phyloP scores from a whole-genome alignment of 768 basidiomycete species.

The Leccinellum luteum region DNA sequence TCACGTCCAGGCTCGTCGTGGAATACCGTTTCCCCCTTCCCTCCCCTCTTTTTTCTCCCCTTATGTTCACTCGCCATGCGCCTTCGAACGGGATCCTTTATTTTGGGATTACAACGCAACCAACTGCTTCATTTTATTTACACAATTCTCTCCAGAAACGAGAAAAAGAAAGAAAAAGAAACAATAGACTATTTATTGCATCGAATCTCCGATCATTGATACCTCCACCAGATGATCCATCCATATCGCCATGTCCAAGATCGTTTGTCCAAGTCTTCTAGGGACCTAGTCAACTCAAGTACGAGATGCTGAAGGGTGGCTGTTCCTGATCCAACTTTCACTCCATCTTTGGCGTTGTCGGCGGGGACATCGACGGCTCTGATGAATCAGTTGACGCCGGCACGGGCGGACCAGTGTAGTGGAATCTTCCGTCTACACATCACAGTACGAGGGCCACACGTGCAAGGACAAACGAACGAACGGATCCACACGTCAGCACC shows the following conservation, averaged over 20 bases:
- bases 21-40: background rate
- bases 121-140: background rate
- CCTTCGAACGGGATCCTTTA: background rate
- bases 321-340: background rate
- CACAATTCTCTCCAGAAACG: background rate
- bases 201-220: no score
- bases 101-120: background rate
- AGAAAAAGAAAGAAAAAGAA: background rate
- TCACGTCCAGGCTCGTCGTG: background rate
- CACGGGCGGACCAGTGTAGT: conserved; percentile 45
- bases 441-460: background rate
- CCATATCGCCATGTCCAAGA: background rate
- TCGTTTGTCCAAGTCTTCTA: background rate
- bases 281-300: background rate
- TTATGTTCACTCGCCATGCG: background rate
- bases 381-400: conserved; percentile 20
- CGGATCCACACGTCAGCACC: background rate
- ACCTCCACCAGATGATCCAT: background rate
- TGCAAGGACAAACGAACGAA: no score
- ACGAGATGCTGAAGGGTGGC: background rate
- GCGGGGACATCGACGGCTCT: background rate
- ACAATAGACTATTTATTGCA: background rate
- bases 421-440: conserved; percentile 39
- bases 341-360: conserved; percentile 4
- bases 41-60: background rate